phyloP scores from a whole-genome alignment of 768 basidiomycete species.

The Boletus huronensis region DNA sequence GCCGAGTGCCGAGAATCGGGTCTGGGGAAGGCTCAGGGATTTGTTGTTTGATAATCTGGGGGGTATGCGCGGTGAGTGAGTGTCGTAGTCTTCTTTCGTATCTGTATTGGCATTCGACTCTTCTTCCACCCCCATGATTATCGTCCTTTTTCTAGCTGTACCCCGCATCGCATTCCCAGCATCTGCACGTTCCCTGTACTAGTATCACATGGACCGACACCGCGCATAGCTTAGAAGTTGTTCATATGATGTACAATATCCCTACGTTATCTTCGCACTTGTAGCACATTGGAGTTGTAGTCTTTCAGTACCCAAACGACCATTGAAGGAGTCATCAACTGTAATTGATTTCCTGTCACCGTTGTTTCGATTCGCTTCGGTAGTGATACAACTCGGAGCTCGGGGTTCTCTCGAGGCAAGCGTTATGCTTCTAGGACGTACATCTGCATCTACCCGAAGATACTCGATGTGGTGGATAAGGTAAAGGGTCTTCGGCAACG shows the following conservation, averaged over 20 bases:
- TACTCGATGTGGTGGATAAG: constrained; percentile 13
- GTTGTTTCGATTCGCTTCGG: background rate
- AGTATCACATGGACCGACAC: constrained; percentile 23
- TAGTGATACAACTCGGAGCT: constrained; percentile 16
- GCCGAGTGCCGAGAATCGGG: constrained; percentile 16
- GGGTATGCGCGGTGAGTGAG: constrained; percentile 21
- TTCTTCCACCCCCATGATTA: constrained; percentile 1
- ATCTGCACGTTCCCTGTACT: constrained; percentile 26
- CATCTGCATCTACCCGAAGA: constrained; percentile 19
- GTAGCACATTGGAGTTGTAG: constrained; percentile 20
- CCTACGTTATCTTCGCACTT: constrained; percentile 18
- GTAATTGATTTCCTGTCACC: constrained; percentile 1
- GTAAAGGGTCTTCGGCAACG: constrained; percentile 2
- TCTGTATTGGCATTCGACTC: constrained; percentile 4
- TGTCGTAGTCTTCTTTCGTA: background rate
- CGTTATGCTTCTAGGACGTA: constrained; percentile 11
- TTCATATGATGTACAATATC: constrained; percentile 17
- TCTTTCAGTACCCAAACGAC: constrained; percentile 10
- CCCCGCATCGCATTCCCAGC: constrained; percentile 20
- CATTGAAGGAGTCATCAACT: constrained; percentile 1
- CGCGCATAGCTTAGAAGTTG: constrained; percentile 21
- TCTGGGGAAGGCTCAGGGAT: constrained; percentile 30
- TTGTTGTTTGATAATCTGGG: constrained; percentile 28
- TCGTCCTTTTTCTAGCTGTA: constrained; percentile 12
- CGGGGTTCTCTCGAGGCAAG: constrained; percentile 1